phyloP scores from a whole-genome alignment of 2,329 filamentous ascomycete genomes.

The Colletotrichum karsti region DNA sequence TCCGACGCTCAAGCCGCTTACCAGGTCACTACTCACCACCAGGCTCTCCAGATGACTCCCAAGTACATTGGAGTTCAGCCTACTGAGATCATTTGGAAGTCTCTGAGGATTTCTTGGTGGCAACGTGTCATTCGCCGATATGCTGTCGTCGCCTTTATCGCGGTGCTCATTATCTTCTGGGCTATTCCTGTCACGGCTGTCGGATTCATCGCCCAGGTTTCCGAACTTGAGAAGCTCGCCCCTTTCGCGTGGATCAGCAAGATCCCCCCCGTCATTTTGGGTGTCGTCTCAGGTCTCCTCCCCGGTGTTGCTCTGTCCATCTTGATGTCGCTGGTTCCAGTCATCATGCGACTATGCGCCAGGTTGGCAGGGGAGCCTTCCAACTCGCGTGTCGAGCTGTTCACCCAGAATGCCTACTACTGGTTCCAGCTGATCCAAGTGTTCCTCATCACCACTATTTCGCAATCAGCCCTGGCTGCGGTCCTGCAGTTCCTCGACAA shows the following conservation, averaged over 20 bases:
- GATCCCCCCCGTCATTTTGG: constrained; percentile 76
- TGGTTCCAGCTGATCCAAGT: constrained; percentile 91
- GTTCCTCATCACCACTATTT: constrained; percentile 86
- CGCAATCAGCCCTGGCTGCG: constrained; percentile 80
- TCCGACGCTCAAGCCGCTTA: constrained; percentile 86
- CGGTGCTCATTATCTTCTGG: constrained; percentile 88
- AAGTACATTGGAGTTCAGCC: constrained; percentile 86
- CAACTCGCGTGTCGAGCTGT: constrained; percentile 81
- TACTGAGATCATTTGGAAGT: constrained; percentile 86
- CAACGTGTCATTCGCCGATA: constrained; percentile 79
- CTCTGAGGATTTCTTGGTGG: constrained; percentile 87
- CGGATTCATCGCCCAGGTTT: constrained; percentile 86
- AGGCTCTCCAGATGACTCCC: constrained; percentile 86
- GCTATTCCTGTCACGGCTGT: constrained; percentile 79
- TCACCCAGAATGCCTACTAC: constrained; percentile 92
- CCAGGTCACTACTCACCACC: constrained; percentile 88
- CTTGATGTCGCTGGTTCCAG: constrained; percentile 86
- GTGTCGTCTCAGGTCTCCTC: constrained; percentile 85
- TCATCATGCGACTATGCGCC: constrained; percentile 80
- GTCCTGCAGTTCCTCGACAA: constrained; percentile 68
- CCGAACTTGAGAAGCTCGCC: constrained; percentile 69
- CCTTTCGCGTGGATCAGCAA: constrained; percentile 78
- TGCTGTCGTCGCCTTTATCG: constrained; percentile 75
- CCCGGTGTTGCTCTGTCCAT: constrained; percentile 82
- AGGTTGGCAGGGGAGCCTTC: constrained; percentile 84